phyloP scores from a whole-genome alignment of 208 protist species.

The Balamuthia mandrillaris region DNA sequence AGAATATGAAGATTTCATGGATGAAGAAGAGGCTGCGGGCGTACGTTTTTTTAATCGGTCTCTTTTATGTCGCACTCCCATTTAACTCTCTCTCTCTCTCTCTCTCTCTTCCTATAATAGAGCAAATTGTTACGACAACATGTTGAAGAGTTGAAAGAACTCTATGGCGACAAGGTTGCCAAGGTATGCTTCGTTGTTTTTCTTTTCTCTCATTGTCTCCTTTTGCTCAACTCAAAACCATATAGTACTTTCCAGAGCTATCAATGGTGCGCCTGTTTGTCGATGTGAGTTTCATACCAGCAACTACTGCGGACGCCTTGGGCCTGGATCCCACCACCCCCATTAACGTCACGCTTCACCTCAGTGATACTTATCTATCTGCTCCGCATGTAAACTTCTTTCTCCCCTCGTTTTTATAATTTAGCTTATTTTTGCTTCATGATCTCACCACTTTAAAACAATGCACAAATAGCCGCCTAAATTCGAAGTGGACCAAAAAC shows the following conservation, averaged over 20 bases:
- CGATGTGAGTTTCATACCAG: neutral
- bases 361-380: conserved; percentile 3
- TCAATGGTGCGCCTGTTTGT: conserved; percentile 27
- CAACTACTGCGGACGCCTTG: neutral
- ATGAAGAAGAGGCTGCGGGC: neutral
- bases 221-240: too few species aligned
- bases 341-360: conserved; percentile 8
- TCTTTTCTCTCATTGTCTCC: neutral
- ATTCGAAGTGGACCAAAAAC: conserved; percentile 26
- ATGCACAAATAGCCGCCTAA: conserved; percentile 2
- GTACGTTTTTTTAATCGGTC: neutral
- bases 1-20: neutral
- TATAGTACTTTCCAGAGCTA: conserved; percentile 23
- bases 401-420: too few species aligned
- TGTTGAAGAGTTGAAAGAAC: neutral
- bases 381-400: too few species aligned
- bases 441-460: too few species aligned
- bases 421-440: too few species aligned
- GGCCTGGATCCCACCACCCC: neutral
- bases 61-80: too few species aligned
- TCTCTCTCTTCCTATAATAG: neutral
- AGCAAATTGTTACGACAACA: neutral
- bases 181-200: neutral
- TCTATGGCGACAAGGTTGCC: neutral
- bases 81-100: too few species aligned